Evolutionary conservation across 1,284 basidiomycete genomes (phyloP).

Genomic region (Rhodotorula sp.): DNA sequence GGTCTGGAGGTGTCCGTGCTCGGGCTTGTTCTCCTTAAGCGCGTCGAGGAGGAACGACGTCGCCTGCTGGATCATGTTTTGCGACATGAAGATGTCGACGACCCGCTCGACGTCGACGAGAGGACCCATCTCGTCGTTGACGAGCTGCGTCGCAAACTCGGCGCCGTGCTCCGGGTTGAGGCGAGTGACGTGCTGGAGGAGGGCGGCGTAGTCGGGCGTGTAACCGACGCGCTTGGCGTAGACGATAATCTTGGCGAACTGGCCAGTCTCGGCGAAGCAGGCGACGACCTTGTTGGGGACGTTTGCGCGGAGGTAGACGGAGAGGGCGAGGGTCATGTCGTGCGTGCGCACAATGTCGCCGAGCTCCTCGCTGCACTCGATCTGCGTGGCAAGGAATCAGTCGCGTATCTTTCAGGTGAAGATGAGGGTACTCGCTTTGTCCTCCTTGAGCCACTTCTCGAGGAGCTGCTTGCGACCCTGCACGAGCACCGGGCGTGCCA

Average conservation of each 20-base stretch:
- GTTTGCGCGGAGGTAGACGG: constrained; percentile 96
- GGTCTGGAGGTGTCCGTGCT: constrained; percentile 95
- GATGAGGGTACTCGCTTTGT: constrained; percentile 65
- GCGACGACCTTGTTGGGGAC: constrained; percentile 96
- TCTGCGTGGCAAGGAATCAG: constrained; percentile 53
- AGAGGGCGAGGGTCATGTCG: constrained; percentile 98
- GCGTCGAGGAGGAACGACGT: constrained; percentile 98
- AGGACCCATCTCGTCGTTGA: constrained; percentile 89
- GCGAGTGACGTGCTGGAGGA: constrained; percentile 97
- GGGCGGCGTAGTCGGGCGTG: constrained; percentile 85
- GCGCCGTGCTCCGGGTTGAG: constrained; percentile 97
- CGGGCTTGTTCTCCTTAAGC: constrained; percentile 98
- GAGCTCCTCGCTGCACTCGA: constrained; percentile 97
- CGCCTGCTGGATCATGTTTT: constrained; percentile 99
- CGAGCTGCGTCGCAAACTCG: constrained; percentile 93
- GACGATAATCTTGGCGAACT: constrained; percentile 96
- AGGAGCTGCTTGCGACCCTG: constrained; percentile 96
- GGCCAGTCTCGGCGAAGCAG: constrained; percentile 98
- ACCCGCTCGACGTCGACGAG: constrained; percentile 92
- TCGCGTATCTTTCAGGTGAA: neutral
- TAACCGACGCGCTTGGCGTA: constrained; percentile 98
- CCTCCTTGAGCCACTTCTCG: constrained; percentile 99
- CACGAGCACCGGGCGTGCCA: constrained; percentile 91
- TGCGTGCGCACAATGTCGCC: constrained; percentile 94
- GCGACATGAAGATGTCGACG: constrained; percentile 98